Evolutionary conservation across 2,329 filamentous ascomycete genomes (phyloP).

Genomic region (Leptographium procerum): DNA sequence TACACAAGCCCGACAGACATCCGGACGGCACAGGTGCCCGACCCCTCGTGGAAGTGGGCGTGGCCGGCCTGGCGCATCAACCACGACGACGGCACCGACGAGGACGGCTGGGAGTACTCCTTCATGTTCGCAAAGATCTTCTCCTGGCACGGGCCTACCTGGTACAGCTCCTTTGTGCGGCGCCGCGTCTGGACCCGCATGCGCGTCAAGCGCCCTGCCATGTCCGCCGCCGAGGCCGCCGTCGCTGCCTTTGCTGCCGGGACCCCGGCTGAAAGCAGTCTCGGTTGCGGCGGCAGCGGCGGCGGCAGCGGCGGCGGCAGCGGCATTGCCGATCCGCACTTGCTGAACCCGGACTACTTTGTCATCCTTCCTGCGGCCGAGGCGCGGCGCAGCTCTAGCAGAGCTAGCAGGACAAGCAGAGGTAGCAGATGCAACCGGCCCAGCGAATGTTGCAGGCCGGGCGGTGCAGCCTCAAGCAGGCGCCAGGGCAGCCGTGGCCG

Average conservation of each 20-base stretch:
- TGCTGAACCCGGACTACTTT: slow-evolving; percentile 70
- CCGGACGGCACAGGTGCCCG: slow-evolving; percentile 80
- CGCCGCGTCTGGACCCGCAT: slow-evolving; percentile 79
- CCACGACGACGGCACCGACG: slow-evolving; percentile 64
- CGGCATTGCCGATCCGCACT: slow-evolving; percentile 39
- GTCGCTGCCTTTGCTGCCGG: slow-evolving; percentile 11
- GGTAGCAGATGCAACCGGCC: no score
- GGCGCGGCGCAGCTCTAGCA: slow-evolving; percentile 28
- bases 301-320: neutral
- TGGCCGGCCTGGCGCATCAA: slow-evolving; percentile 55
- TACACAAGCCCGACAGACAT: slow-evolving; percentile 55
- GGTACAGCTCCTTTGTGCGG: slow-evolving; percentile 94
- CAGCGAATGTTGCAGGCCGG: no score
- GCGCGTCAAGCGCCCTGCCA: slow-evolving; percentile 44
- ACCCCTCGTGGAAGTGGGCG: slow-evolving; percentile 89
- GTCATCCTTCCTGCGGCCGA: slow-evolving; percentile 51
- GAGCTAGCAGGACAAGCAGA: no score
- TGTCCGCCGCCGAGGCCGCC: neutral
- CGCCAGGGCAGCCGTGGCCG: slow-evolving; percentile 18
- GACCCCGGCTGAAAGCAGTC: neutral
- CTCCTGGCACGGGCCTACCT: slow-evolving; percentile 80
- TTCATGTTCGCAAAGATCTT: slow-evolving; percentile 68
- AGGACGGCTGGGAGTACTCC: slow-evolving; percentile 93
- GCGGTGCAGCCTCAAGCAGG: no score
- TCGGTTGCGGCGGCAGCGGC: neutral